Evolutionary conservation across 345 rosid species (phyloP).

Genomic region (Eucalyptus fibrosa): DNA sequence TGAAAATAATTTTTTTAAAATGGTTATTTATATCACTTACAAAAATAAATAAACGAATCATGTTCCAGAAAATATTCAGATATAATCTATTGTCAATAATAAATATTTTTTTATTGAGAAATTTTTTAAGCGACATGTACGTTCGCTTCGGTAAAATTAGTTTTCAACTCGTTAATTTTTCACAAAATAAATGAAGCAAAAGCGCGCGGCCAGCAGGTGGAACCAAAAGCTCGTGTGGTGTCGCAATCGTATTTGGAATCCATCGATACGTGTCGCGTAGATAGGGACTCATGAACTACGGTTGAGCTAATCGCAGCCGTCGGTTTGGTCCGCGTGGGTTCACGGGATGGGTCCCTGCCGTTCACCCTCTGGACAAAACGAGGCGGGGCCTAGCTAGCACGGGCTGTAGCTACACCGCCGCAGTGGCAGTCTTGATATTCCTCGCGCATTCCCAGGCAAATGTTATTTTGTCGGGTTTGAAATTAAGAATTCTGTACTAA

Average conservation of each 20-base stretch:
- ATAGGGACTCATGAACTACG: neutral
- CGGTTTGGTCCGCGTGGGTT: neutral
- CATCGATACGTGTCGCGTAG: neutral
- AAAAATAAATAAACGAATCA: too few relatives aligned
- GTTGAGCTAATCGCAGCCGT: neutral
- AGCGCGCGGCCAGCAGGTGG: neutral
- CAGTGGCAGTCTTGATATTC: neutral
- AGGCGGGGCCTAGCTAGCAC: neutral
- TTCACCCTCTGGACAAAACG: neutral
- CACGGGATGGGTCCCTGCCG: neutral
- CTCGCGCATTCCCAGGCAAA: neutral
- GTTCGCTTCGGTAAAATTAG: too few relatives aligned
- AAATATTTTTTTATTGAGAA: too few relatives aligned
- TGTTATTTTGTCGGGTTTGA: neutral
- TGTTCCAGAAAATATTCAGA: too few relatives aligned
- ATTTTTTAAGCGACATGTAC: rapidly evolving
- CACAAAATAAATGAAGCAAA: neutral
- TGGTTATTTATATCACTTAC: rapidly evolving
- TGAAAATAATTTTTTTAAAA: too few relatives aligned
- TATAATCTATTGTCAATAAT: too few relatives aligned
- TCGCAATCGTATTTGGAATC: neutral
- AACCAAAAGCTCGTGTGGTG: neutral
- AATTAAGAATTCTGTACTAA: neutral
- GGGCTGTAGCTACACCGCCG: neutral
- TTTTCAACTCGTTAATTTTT: too few relatives aligned